phyloP scores from a whole-genome alignment of 805 yeast species.

The Ogataea pignaliae region DNA sequence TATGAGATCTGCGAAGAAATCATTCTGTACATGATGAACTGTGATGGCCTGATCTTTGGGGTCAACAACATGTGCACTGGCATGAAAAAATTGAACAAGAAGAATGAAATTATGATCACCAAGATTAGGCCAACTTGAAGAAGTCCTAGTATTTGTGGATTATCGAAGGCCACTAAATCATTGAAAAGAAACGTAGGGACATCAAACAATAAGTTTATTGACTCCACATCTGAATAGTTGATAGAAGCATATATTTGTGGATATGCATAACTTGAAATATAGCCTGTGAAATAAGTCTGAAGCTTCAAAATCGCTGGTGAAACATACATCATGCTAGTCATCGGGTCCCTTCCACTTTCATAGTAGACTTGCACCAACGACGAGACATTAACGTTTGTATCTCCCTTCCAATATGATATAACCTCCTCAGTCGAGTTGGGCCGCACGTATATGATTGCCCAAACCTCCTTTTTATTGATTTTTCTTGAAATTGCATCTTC shows the following conservation, averaged over 20 bases:
- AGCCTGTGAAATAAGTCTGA: slow-evolving; percentile 22
- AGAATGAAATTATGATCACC: slow-evolving; percentile 58
- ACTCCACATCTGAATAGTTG: background rate
- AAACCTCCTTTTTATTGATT: slow-evolving; percentile 48
- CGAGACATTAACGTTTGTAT: slow-evolving; percentile 6
- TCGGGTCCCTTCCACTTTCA: slow-evolving; percentile 55
- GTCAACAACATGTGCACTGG: slow-evolving; percentile 45
- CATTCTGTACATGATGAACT: slow-evolving; percentile 45
- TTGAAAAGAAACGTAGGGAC: slow-evolving; percentile 25
- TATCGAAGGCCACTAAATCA: slow-evolving; percentile 46
- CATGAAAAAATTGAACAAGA: slow-evolving; percentile 49
- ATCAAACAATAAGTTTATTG: background rate
- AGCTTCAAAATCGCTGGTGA: slow-evolving; percentile 34
- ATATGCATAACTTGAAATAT: background rate
- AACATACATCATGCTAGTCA: slow-evolving; percentile 37
- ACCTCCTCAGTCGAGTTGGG: slow-evolving; percentile 42
- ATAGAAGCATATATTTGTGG: background rate
- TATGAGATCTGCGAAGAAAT: slow-evolving; percentile 43
- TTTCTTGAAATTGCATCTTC: slow-evolving; percentile 18
- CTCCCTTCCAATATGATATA: slow-evolving; percentile 3
- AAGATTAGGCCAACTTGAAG: slow-evolving; percentile 64
- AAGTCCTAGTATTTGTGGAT: slow-evolving; percentile 51
- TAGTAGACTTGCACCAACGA: slow-evolving; percentile 35
- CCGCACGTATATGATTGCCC: slow-evolving; percentile 50
- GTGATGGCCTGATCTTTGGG: slow-evolving; percentile 37